Evolutionary conservation across 2,329 filamentous ascomycete genomes (phyloP), one percentile per base, ranked within the genome.

Genomic region (Pestalotiopsis fici): DNA sequence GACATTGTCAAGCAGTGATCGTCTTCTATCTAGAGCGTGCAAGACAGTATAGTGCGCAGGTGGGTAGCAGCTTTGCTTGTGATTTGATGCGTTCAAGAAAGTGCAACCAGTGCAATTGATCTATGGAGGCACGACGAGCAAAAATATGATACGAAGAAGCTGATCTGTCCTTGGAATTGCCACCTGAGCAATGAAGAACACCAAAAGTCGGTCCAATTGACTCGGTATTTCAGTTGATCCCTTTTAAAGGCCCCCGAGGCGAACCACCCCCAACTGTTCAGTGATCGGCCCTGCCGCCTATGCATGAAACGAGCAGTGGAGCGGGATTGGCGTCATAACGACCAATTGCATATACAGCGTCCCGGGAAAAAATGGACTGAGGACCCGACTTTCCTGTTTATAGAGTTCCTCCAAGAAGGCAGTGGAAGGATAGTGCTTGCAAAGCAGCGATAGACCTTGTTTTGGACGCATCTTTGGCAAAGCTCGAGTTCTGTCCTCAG

Each of bases 281-380:
- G 21, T 43, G 61, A 64, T 64, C 61, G 61, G 61, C 61, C 61
- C 61, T 65, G 37, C 62, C 31, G 61, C 55, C 54, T 65, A 60
- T 67, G 61, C 57, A 56, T 65, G 66, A 65, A 65, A 66, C 66
- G 50, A 23, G 7, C 47, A 21, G 56, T 31, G 35, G 54, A 64
- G 61, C 57, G 43, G 69, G 63, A 62, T 72, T 77, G 75, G 75
- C 76, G 74, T 77, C 75, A 76, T 71, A 57, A 18, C 67, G 68
- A 62, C 66, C 66, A 67, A 67, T 67, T 55, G 27, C 23, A 28
- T 21, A 35, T 39, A 60, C 18, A n/a, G 47, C 9, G 18, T 50
- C 27, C n/a, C 39, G 23, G 61, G n/a, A n/a, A 65, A 67, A 67
- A 65, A 27, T 67, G 62, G 66, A 64, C 28, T n/a, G 13, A 15